Percentiles rank a stretch among this genome's conserved stretches.
These are phyloP conservation scores for Suhomyces ambrosiae DNA, from an alignment of 1,139 yeast species.

Conservation along the genomic window DNA sequence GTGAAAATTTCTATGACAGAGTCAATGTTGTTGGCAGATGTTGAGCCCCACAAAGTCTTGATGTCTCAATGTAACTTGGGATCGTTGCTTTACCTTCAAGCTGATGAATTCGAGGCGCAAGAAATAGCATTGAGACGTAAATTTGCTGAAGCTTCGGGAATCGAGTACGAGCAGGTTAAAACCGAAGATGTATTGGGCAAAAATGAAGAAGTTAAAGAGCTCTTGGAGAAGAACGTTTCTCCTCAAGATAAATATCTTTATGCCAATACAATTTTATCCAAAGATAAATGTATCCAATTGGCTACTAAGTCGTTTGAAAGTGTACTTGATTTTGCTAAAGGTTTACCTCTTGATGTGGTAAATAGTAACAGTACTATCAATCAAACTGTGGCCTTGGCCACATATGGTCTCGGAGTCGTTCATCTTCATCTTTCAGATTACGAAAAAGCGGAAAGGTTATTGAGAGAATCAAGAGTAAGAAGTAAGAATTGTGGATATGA, in stretches of 20 bases:
- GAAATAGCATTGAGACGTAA: constrained; percentile 37
- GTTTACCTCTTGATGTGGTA: constrained; percentile 39
- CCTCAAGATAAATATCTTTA: constrained; percentile 21
- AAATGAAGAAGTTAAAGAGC: constrained; percentile 13
- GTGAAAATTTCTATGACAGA: constrained; percentile 69
- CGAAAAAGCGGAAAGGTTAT: constrained; percentile 58
- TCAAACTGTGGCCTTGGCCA: constrained; percentile 76
- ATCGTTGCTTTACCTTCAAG: constrained; percentile 68
- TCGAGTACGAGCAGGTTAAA: constrained; percentile 27
- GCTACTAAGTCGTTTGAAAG: constrained; percentile 53
- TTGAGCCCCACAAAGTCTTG: constrained; percentile 64
- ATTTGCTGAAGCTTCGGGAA: constrained; percentile 25
- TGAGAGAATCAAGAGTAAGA: constrained; percentile 71
- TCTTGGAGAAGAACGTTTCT: constrained; percentile 11
- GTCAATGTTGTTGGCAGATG: constrained; percentile 74
- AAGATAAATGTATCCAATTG: constrained; percentile 44
- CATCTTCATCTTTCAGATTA: constrained; percentile 59
- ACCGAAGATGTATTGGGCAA: constrained; percentile 14
- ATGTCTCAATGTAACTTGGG: constrained; percentile 74
- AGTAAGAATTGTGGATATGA: constrained; percentile 69
- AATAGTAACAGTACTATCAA: constrained; percentile 25
- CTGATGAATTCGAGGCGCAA: constrained; percentile 63
- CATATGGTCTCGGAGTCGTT: constrained; percentile 84
- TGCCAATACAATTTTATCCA: constrained; percentile 26
- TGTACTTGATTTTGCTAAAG: constrained; percentile 57